phyloP scores from a whole-genome alignment of 148 eudicot genomes.

The Pouteria glomerata region DNA sequence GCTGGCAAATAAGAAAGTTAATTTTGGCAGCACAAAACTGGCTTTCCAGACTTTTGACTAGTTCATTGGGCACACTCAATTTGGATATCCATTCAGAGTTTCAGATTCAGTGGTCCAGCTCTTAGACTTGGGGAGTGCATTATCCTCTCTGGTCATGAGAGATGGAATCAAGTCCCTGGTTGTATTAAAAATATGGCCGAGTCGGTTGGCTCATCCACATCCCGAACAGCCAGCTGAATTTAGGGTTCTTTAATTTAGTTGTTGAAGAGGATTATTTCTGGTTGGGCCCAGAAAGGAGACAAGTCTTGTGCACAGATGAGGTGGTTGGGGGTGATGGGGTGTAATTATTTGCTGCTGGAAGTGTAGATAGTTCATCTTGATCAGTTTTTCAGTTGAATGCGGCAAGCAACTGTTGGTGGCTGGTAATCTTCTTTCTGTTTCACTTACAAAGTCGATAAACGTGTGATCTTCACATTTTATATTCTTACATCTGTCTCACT shows the following conservation, averaged over 20 bases:
- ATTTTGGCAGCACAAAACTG: slow-evolving; percentile 2
- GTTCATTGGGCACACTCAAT: background rate
- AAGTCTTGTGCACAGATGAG: background rate
- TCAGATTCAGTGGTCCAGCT: background rate
- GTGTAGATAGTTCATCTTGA: background rate
- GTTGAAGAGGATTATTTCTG: background rate
- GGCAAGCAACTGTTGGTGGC: background rate
- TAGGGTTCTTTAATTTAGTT: background rate
- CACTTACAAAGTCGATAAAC: slow-evolving; percentile 6
- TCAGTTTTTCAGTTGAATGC: background rate
- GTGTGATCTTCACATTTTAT: background rate
- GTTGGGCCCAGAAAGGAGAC: slow-evolving; percentile 14
- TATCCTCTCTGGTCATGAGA: background rate
- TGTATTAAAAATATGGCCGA: background rate
- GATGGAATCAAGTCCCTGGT: background rate
- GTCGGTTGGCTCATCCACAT: slow-evolving; percentile 8
- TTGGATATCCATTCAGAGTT: background rate
- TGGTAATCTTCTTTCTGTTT: background rate
- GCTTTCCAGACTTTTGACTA: background rate
- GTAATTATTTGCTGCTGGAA: background rate
- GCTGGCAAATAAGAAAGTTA: slow-evolving; percentile 1
- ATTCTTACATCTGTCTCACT: slow-evolving; percentile 3
- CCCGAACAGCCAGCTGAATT: slow-evolving; percentile 5
- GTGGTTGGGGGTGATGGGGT: background rate
- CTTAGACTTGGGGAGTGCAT: background rate